Conservation (phyloP, 176 grass and related monocot genomes). For the Zizania latifolia region DNA sequence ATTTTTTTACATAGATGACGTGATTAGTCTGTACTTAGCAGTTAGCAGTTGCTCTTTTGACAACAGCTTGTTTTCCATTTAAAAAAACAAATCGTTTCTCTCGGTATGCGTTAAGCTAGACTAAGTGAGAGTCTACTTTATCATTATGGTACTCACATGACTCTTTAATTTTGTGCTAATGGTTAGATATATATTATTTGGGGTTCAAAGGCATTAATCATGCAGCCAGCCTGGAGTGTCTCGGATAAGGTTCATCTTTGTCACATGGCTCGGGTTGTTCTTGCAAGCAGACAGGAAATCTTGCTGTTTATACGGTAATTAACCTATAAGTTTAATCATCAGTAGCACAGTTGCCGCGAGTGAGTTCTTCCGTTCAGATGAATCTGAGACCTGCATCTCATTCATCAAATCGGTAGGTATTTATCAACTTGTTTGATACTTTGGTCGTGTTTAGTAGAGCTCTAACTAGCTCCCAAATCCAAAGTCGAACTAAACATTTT, state of each 20-base stretch:
- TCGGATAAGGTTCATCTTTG: conserved; percentile 46
- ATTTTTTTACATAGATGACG: conserved; percentile 1
- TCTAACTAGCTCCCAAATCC: no score
- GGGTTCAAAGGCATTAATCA: conserved; percentile 47
- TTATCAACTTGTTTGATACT: no score
- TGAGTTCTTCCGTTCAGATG: conserved; percentile 40
- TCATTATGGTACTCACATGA: conserved; percentile 50
- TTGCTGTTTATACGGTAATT: conserved; percentile 43
- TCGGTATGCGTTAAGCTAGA: conserved; percentile 40
- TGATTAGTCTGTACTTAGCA: conserved; percentile 35
- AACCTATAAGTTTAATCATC: conserved; percentile 41
- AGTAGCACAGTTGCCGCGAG: conserved; percentile 21
- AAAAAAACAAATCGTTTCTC: conserved; percentile 26
- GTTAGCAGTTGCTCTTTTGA: conserved; percentile 29
- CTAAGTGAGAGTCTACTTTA: conserved; percentile 31
- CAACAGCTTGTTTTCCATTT: conserved; percentile 29
- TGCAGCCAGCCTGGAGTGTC: conserved; percentile 32
- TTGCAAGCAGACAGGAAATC: conserved; percentile 56
- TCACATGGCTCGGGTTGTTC: conserved; percentile 61
- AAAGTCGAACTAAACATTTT: no score
- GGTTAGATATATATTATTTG: conserved; percentile 36
- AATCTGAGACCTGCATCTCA: conserved; percentile 35
- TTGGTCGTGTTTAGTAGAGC: no score
- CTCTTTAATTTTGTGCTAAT: conserved; percentile 28
- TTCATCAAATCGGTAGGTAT: conserved; percentile 16